A percentile compares a stretch with the other conserved stretches of the same genome.
These are phyloP conservation scores for Amanita subjunquillea DNA, from an alignment of 768 basidiomycete species.

Conservation along the genomic window DNA sequence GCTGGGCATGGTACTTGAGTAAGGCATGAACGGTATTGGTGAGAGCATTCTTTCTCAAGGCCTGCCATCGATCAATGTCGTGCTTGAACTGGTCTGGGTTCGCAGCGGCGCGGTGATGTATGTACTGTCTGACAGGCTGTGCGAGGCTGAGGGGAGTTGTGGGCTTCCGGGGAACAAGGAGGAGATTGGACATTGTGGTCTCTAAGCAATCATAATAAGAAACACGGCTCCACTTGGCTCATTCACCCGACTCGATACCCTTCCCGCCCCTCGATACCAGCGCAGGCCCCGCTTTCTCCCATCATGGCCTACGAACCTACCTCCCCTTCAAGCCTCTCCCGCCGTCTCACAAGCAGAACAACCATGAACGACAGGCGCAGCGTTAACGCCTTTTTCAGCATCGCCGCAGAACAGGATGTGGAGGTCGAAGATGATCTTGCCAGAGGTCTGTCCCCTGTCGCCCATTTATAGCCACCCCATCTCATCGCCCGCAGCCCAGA, in stretches of 20 bases:
- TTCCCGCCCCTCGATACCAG: slow-evolving; percentile 14
- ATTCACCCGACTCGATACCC: slow-evolving; percentile 7
- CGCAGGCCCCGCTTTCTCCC: slow-evolving; percentile 33
- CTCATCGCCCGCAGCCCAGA: slow-evolving; percentile 60
- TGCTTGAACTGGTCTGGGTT: slow-evolving; percentile 80
- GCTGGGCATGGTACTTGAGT: slow-evolving; percentile 83
- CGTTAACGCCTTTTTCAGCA: slow-evolving; percentile 91
- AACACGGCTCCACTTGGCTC: background rate
- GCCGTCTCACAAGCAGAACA: slow-evolving; percentile 82
- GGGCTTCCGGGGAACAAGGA: slow-evolving; percentile 67
- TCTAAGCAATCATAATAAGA: background rate
- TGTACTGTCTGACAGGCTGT: slow-evolving; percentile 50
- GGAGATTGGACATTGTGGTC: slow-evolving; percentile 61
- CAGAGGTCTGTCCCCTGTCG: slow-evolving; percentile 44
- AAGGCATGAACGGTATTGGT: slow-evolving; percentile 44
- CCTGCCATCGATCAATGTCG: slow-evolving; percentile 67
- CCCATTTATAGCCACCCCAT: slow-evolving; percentile 1
- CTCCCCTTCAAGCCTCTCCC: slow-evolving; percentile 54
- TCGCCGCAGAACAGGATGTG: slow-evolving; percentile 98
- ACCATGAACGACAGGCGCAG: slow-evolving; percentile 78
- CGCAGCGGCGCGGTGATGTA: slow-evolving; percentile 53
- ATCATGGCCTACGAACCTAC: slow-evolving; percentile 54
- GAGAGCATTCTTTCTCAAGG: slow-evolving; percentile 47
- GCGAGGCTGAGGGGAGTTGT: slow-evolving; percentile 47
- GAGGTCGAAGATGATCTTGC: slow-evolving; percentile 97